Evolutionary conservation across 352 stramenopile genomes (phyloP).

Genomic region (Vaucheria bursata): DNA sequence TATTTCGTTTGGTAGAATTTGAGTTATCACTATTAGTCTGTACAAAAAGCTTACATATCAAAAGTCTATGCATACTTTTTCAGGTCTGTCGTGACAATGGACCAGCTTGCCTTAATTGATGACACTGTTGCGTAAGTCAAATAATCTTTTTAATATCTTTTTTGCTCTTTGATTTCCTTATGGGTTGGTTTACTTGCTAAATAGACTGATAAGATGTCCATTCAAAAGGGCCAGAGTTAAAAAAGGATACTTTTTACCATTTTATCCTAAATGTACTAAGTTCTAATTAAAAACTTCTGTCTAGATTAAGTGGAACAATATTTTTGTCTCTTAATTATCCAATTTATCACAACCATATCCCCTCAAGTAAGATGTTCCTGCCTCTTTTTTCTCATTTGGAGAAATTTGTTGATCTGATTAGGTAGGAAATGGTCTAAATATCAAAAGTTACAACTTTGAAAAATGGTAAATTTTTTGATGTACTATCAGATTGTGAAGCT

Average conservation of each 20-base stretch:
- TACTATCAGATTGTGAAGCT: too few relatives aligned
- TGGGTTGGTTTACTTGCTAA: not conserved
- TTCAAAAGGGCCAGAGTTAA: not conserved
- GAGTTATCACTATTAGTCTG: too few relatives aligned
- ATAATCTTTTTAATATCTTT: not conserved
- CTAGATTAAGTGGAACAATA: not conserved
- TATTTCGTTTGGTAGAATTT: not conserved
- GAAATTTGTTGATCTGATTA: too few relatives aligned
- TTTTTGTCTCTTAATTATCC: too few relatives aligned
- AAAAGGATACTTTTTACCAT: not conserved
- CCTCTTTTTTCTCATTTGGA: too few relatives aligned
- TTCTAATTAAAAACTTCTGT: not conserved
- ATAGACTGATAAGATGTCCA: not conserved
- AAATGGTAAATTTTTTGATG: too few relatives aligned
- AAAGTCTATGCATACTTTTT: too few relatives aligned
- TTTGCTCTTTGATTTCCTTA: not conserved
- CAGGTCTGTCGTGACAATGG: constrained; percentile 26
- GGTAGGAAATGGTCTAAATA: too few relatives aligned
- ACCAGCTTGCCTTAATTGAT: constrained; percentile 32
- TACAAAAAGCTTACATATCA: too few relatives aligned
- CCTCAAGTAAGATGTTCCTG: too few relatives aligned
- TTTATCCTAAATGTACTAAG: not conserved
- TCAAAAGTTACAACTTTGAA: too few relatives aligned
- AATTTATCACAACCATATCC: too few relatives aligned
- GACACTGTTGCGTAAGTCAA: not conserved